phyloP scores from a whole-genome alignment of 225 moss, liverwort and hornwort species.

The Rhytidiadelphus loreus region DNA sequence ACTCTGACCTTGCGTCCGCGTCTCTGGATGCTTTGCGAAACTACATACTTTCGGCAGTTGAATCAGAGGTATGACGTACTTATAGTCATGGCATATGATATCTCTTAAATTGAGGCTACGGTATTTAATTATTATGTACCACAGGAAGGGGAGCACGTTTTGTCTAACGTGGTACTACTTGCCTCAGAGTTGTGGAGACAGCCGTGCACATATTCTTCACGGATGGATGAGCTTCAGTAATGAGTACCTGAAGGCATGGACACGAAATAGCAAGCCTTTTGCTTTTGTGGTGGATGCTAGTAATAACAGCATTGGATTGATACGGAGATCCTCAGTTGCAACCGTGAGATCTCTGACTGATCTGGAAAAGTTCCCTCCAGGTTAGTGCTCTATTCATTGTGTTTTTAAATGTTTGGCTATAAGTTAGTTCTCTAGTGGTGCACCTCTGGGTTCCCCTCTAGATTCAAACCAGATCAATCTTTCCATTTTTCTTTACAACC shows the following conservation, averaged over 20 bases:
- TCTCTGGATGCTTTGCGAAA: slow-evolving; percentile 80
- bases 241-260: slow-evolving; percentile 65
- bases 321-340: slow-evolving; percentile 78
- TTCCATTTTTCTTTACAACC: neutral
- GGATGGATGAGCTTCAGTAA: slow-evolving; percentile 75
- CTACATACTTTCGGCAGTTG: slow-evolving; percentile 57
- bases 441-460: neutral
- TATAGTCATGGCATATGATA: neutral
- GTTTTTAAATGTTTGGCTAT: neutral
- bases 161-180: slow-evolving; percentile 3
- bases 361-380: slow-evolving; percentile 60
- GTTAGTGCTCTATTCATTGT: slow-evolving; percentile 17
- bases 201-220: slow-evolving; percentile 51
- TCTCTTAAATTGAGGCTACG: neutral
- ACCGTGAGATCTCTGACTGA: slow-evolving; percentile 60
- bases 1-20: slow-evolving; percentile 64
- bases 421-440: neutral
- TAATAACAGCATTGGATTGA: slow-evolving; percentile 63
- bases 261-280: slow-evolving; percentile 50
- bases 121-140: neutral
- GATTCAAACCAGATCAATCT: neutral
- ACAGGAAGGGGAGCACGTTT: neutral
- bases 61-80: slow-evolving; percentile 38
- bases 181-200: slow-evolving; percentile 45
- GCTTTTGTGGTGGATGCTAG: slow-evolving; percentile 50